Evolutionary conservation across 2,329 filamentous ascomycete species (phyloP).

Genomic region (Fusarium sp.): DNA sequence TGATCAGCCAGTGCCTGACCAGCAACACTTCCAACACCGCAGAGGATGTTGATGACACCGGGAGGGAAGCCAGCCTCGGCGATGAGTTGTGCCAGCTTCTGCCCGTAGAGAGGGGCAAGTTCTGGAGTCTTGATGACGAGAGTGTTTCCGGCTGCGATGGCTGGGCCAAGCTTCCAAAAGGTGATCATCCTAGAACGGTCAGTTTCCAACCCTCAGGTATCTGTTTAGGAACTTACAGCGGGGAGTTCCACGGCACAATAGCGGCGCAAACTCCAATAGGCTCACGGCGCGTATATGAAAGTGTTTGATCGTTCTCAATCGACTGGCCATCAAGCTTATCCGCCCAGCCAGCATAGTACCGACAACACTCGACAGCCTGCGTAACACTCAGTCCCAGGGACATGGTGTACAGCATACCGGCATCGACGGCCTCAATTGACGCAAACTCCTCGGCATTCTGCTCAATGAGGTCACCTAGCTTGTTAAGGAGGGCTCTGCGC

Average conservation of each 20-base stretch:
- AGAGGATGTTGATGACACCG: conserved; percentile 79
- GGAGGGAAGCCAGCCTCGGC: conserved; percentile 79
- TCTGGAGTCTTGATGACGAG: conserved; percentile 73
- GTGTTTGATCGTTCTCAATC: not conserved
- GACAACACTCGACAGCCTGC: conserved; percentile 26
- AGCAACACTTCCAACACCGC: conserved; percentile 73
- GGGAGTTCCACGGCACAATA: conserved; percentile 83
- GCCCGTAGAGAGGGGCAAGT: conserved; percentile 69
- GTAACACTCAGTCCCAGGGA: conserved; percentile 25
- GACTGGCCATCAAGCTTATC: conserved; percentile 17
- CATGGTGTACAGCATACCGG: conserved; percentile 54
- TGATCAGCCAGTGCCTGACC: conserved; percentile 75
- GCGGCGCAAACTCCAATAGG: conserved; percentile 76
- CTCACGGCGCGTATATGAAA: conserved; percentile 60
- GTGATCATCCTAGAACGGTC: conserved; percentile 21
- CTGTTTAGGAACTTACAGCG: conserved; percentile 49
- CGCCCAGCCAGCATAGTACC: conserved; percentile 19
- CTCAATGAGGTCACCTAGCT: conserved; percentile 72
- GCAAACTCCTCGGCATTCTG: conserved; percentile 59
- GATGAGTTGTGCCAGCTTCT: conserved; percentile 72
- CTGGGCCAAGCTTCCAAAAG: conserved; percentile 71
- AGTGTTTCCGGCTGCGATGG: conserved; percentile 70
- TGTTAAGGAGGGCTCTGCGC: conserved; percentile 63
- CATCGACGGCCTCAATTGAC: conserved; percentile 73
- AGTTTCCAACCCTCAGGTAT: not conserved